These are phyloP conservation scores for Lactarius pseudohatsudake DNA, from an alignment of 768 basidiomycete species.

Conservation along the genomic window DNA sequence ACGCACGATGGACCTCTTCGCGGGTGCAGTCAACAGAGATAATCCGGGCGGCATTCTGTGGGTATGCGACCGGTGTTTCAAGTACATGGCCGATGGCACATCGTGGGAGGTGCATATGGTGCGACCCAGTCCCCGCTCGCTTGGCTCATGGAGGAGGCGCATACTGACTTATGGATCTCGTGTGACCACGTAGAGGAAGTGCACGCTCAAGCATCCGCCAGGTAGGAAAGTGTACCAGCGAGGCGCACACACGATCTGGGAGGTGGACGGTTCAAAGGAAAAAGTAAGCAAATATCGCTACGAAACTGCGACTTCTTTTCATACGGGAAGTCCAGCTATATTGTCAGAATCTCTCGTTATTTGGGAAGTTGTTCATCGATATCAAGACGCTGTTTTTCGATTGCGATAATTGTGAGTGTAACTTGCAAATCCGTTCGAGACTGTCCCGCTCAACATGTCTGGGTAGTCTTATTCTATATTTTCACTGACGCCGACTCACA, in stretches of 20 bases:
- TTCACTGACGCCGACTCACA: conserved; percentile 80
- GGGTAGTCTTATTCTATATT: conserved; percentile 85
- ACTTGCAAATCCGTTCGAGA: neutral
- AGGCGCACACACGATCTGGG: conserved; percentile 90
- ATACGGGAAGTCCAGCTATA: conserved; percentile 61
- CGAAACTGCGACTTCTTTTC: conserved; percentile 7
- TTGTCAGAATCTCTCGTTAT: conserved; percentile 93
- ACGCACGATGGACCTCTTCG: conserved; percentile 71
- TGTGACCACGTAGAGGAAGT: conserved; percentile 52
- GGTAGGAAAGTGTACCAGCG: conserved; percentile 88
- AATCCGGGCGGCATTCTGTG: conserved; percentile 55
- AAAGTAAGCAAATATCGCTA: conserved; percentile 51
- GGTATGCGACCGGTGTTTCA: conserved; percentile 95
- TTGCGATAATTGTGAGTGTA: conserved; percentile 67
- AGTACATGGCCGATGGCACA: conserved; percentile 81
- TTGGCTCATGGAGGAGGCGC: neutral
- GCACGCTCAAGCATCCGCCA: conserved; percentile 71
- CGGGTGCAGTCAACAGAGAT: conserved; percentile 56
- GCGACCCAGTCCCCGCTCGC: conserved; percentile 30
- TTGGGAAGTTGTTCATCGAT: conserved; percentile 98
- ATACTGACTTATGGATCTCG: neutral
- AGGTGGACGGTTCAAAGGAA: conserved; percentile 85
- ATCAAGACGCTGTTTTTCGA: conserved; percentile 95
- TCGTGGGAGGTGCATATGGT: conserved; percentile 73
- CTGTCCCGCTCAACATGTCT: conserved; percentile 8